Base-by-base conservation (phyloP, 169 alveolate species). In the Plasmodium fragile region DNA sequence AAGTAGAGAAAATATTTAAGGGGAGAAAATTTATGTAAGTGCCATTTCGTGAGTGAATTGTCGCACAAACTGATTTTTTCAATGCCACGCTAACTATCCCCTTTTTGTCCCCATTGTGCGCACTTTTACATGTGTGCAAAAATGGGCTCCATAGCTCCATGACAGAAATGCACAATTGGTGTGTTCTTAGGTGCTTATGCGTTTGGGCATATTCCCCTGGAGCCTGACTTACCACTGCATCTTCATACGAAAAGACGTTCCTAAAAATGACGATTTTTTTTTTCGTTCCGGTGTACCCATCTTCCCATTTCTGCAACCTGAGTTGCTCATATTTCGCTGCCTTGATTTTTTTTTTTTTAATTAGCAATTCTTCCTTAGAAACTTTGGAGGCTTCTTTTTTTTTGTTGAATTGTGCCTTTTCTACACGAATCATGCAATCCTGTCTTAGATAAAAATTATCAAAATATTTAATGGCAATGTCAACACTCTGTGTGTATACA, bases 401-500 rank as follows among this genome's bases (percentile, higher is more conserved):
- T 55, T 83, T 92, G 82, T 39, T 81, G 75, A 94, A 82, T 72
- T 94, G 82, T 11, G 96, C 98, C 92, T 95, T 84, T 90, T 96
- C 98, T 22, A 96, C 98, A 79, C 96, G 97, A 55, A 97, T 96
- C 30, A 93, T 75, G 70, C 96, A 95, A 79, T 96, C 87, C 81
- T 85, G 96, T 16, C 98, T 92, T 78, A 97, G 92, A 82, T 93
- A 82, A 80, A 92, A 93, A 75, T 96, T 94, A 87, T 97, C 96
- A 65, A 97, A 92, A 92, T 97, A 97, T 30, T 96, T 94, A 5
- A 97, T 89, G 55, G 98, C 98, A 45, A 97, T 92, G 32, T 93
- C 97, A 25, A 97, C 98, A 16, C 98, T 95, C 55, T 95, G 97
- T 84, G 95, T 92, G 78, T 96, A 95, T n/a, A 96, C 98, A 89